These are phyloP conservation scores for Termitomyces sp. DNA, from an alignment of 768 basidiomycete genomes.

Conservation along the genomic window DNA sequence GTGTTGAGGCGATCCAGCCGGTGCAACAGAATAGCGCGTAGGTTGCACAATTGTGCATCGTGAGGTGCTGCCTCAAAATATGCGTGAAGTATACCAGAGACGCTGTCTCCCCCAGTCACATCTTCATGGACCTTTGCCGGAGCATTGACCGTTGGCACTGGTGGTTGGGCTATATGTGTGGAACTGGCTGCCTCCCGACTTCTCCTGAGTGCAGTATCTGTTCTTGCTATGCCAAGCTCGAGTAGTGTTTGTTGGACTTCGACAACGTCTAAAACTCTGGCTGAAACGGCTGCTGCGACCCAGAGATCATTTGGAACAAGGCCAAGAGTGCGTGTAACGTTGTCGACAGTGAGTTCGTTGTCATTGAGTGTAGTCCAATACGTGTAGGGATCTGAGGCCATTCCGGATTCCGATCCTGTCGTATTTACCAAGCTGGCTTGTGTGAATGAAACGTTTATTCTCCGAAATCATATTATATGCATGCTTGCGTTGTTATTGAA, in stretches of 20 bases:
- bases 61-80: constrained; percentile 56
- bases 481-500: constrained; percentile 1
- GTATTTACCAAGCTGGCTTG: too few relatives aligned
- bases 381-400: constrained; percentile 39
- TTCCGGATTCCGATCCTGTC: constrained; percentile 24
- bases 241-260: constrained; percentile 56
- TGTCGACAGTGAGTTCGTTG: constrained; percentile 50
- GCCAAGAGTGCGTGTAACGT: constrained; percentile 44
- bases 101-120: constrained; percentile 1
- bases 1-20: constrained; percentile 70
- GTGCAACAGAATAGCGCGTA: constrained; percentile 67
- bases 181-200: constrained; percentile 34
- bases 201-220: constrained; percentile 42
- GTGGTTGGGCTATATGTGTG: constrained; percentile 6
- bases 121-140: not conserved
- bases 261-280: constrained; percentile 60
- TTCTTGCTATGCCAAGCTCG: constrained; percentile 61
- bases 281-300: constrained; percentile 71
- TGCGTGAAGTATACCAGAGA: constrained; percentile 31
- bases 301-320: constrained; percentile 66
- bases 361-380: constrained; percentile 59
- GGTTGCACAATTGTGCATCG: constrained; percentile 61
- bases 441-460: too few relatives aligned
- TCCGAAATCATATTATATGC: not conserved
- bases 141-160: not conserved